Evolutionary conservation across 1,284 basidiomycete species (phyloP).

Genomic region (Cutaneotrichosporon sp.): DNA sequence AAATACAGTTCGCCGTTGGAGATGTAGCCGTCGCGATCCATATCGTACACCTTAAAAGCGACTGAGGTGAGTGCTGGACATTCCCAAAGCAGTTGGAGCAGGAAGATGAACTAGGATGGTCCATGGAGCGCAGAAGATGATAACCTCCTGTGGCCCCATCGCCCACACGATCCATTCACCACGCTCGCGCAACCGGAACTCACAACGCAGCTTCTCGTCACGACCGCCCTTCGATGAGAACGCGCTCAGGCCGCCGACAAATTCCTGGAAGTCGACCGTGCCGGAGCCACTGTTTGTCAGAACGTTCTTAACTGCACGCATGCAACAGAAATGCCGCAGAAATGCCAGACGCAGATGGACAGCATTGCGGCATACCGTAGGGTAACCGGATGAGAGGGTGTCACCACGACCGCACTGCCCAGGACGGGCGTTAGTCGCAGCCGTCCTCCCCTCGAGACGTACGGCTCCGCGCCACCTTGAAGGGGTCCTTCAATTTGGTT

Average conservation of each 20-base stretch:
- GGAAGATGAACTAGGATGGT: not conserved
- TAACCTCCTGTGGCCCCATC: no score
- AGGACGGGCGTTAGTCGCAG: no score
- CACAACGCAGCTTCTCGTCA: constrained; percentile 94
- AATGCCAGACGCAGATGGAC: no score
- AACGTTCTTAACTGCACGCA: not conserved
- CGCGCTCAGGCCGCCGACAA: constrained; percentile 93
- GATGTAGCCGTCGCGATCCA: constrained; percentile 94
- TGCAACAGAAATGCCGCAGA: no score
- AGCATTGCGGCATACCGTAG: no score
- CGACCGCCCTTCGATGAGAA: constrained; percentile 93
- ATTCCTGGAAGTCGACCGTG: constrained; percentile 98
- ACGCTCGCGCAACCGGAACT: constrained; percentile 40
- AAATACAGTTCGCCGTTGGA: constrained; percentile 99
- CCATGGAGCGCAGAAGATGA: no score
- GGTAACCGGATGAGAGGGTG: no score
- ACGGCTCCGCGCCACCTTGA: no score
- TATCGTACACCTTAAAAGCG: constrained; percentile 98
- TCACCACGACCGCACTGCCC: no score
- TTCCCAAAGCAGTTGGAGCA: not conserved
- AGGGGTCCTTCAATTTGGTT: no score
- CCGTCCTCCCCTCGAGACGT: no score
- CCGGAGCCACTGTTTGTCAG: constrained; percentile 71
- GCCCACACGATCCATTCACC: no score
- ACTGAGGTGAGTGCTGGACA: constrained; percentile 53